Base-by-base conservation (phyloP, 495 filamentous ascomycete species). In the Pyrenula massariospora region DNA sequence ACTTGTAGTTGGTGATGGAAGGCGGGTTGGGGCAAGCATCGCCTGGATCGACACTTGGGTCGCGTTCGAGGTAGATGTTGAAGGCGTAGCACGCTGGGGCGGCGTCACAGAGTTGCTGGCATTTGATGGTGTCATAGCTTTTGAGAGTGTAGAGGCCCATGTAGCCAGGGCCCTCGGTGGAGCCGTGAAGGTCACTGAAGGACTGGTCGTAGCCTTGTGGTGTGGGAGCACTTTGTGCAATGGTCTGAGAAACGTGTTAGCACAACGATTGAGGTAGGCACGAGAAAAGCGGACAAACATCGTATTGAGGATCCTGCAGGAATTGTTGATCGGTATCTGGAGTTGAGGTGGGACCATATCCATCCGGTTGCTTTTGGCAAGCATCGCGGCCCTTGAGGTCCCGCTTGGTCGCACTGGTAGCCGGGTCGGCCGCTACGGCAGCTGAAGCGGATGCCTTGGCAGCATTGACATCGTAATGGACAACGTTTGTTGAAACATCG, bases 1-100 rank as follows among this genome's bases (percentile, higher is more conserved):
- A 82, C 66, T 79, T 79, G 68, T 76, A 77, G 58, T 74, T 73
- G 48, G 75, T 79, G 25, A 71, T 68, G 15, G 70, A 70, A 12
- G 73, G 50, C 0, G 78, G 77, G 55, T 78, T 69, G 47, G 62
- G 61, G 64, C 73, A 75, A 54, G 49, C 49, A 12, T 57, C 57
- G 55, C 58, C 66, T 1, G 67, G 66, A 48, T 66, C 66, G 1
- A 76, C 48, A 11, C 60, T 64, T 0, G 76, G 76, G 59, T 77
- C 73, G 31, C 76, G 65, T 57, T 79, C 76, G 49, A 68, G 71
- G 59, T 67, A 79, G 24, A 79, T 66, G 60, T 79, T 77, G 65
- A 77, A 77, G 5, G 60, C 68, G 24, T 63, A 62, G 61, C 76
- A 79, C 12, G 57, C 49, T 20, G 52, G 22, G 20, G 54, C 58